Conservation (phyloP, 208 protist species). For the Porcisia hertigi region DNA sequence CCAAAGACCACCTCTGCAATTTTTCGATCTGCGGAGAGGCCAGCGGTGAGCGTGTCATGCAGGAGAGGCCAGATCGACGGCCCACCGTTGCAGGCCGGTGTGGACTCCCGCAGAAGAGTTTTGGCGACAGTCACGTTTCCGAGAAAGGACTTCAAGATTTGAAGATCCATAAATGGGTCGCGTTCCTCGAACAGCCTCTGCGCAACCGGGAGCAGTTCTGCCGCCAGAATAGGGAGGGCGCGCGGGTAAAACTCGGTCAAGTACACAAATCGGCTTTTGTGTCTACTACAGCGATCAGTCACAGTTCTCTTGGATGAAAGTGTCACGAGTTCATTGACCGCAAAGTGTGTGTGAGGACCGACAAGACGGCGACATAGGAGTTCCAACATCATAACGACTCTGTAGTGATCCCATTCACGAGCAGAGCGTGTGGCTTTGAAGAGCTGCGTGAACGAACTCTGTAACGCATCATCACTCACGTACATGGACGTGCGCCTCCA, state of each 20-base stretch:
- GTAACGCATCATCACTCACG: constrained; percentile 6
- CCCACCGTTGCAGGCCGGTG: neutral
- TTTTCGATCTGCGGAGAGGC: neutral
- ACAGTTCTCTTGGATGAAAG: constrained; percentile 10
- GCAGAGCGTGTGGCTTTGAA: constrained; percentile 17
- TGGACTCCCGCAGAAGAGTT: neutral
- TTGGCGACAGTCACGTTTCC: neutral
- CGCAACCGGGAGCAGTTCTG: neutral
- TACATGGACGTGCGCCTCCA: constrained; percentile 6
- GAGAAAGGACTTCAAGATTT: neutral
- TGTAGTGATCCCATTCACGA: constrained; percentile 19
- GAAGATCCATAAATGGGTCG: neutral
- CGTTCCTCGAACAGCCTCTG: neutral
- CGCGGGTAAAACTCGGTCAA: neutral
- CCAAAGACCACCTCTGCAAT: neutral
- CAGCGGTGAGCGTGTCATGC: neutral
- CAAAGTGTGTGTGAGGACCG: constrained; percentile 15
- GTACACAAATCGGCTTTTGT: too few relatives aligned
- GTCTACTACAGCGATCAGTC: too few relatives aligned
- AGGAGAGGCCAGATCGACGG: neutral
- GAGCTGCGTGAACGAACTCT: constrained; percentile 10
- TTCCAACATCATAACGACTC: neutral
- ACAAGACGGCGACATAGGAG: constrained; percentile 11
- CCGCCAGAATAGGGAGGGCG: neutral
- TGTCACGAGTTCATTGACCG: constrained; percentile 1